Evolutionary conservation across 1,284 basidiomycete genomes (phyloP), one percentile per base, ranked within the genome.

Genomic region (Trichosporon sp.): DNA sequence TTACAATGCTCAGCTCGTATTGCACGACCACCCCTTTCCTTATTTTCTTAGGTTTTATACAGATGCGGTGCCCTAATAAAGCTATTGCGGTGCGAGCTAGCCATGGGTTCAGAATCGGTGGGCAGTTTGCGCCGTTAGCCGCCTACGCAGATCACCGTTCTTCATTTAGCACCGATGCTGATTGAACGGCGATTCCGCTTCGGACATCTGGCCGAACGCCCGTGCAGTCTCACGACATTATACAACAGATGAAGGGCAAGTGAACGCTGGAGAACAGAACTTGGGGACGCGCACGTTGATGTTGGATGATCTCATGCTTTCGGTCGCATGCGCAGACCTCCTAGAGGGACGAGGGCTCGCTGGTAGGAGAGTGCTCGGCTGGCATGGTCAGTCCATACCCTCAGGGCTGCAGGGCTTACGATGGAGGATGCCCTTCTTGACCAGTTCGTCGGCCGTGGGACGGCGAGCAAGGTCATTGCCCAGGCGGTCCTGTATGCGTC

Each of bases 401-500:
- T 21, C 6, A 2, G n/a, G 18, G 34, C 11, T 3, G 21, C 11
- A 18, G 2, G 12, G 82, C 84, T 77, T 74, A 88, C 89, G 80
- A 65, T 83, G 83, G 56, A 92, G 83, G 74, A 92, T 92, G 3
- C 90, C 90, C 74, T 87, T 87, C 81, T 89, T 88, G 71, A 91
- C 86, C 64, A 92, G 85, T 72, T 91, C 88, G 64, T 90, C 88
- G 7, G 88, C 84, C 72, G 87, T 86, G 11, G 91, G 90, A 65
- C 91, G 86, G 63, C 87, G 81, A 69, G 87, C 86, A 64, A 92
- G 84, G 6, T 87, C 87, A 68, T 88, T 87, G 68, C 88, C 89
- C 60, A 93, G 86, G 77, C 88, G 89, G 81, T 92, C 87, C 89
- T 90, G 76, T 3, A 27, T 32, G 1, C 27, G 56, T 60, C 56